Base-by-base conservation (phyloP, 2,329 filamentous ascomycete species). In the Ophiostoma novo-ulmi region DNA sequence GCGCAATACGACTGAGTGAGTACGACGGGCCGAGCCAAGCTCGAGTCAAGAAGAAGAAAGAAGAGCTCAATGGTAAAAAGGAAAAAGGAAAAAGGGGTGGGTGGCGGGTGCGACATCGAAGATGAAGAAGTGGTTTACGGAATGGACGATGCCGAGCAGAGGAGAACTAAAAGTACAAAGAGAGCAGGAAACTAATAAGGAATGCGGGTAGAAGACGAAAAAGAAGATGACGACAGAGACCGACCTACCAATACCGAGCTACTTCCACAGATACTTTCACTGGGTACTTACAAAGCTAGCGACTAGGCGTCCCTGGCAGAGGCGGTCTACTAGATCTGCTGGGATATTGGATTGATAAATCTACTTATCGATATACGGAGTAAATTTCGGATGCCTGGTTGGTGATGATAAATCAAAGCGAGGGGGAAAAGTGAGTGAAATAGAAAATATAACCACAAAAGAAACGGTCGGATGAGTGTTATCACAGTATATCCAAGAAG, bases 21-120 rank as follows among this genome's bases (percentile, higher is more conserved):
- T 13, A 58, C 26, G 52, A 58, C 52, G 52, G 52, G 48, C n/a
- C 52, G 52, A 22, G 52, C 52, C 52, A 58, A 58, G 52, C 52
- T 58, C 38, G 38, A 39, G 38, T 39, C 38, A 39, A 39, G 14
- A 48, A 26, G 52, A 31, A 58, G 22, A 58, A 58, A 14, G 52
- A 58, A 55, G 48, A 55, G 8, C n/a, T 22, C 20, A n/a, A 55
- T 26, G 48, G n/a, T 22, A n/a, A 14, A 26, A 58, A 26, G 52
- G 48, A 22, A 55, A 22, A 26, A 58, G 48, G 10, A 55, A 22
- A 26, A 58, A 26, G 20, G 44, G 41, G 5, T 17, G 41, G 41
- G 41, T 6, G 14, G 10, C 38, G 38, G 31, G 31, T 39, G 41
- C 14, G 20, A 55, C 26, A 11, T 10, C n/a, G n/a, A 55, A 55